These are phyloP conservation scores for Endocarpon pusillum DNA, from an alignment of 495 filamentous ascomycete genomes.

Conservation along the genomic window DNA sequence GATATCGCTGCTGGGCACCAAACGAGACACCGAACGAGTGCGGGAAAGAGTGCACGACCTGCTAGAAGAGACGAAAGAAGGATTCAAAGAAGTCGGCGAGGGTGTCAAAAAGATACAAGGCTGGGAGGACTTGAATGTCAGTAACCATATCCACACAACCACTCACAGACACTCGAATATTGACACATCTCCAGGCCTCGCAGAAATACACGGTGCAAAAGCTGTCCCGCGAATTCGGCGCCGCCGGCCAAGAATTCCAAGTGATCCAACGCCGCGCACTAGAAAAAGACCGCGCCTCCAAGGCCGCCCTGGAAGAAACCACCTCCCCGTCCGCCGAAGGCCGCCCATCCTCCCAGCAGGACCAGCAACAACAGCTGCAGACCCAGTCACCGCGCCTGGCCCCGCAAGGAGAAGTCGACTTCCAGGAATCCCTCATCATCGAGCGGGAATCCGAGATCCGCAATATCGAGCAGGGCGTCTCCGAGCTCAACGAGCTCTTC, in stretches of 20 bases:
- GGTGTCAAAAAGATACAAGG: slow-evolving; percentile 78
- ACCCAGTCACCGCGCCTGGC: slow-evolving; percentile 70
- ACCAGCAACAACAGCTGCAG: slow-evolving; percentile 39
- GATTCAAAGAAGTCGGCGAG: slow-evolving; percentile 89
- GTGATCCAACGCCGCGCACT: slow-evolving; percentile 69
- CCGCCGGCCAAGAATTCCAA: slow-evolving; percentile 80
- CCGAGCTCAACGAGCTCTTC: slow-evolving; percentile 91
- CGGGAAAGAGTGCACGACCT: slow-evolving; percentile 76
- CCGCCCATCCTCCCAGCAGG: slow-evolving; percentile 17
- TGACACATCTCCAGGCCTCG: slow-evolving; percentile 40
- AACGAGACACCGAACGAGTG: slow-evolving; percentile 76
- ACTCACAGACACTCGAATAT: slow-evolving; percentile 5
- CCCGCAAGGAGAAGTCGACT: slow-evolving; percentile 89
- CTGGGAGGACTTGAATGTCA: slow-evolving; percentile 85
- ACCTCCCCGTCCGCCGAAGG: slow-evolving; percentile 18
- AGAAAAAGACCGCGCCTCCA: slow-evolving; percentile 81
- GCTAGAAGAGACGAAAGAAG: slow-evolving; percentile 63
- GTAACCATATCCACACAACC: slow-evolving; percentile 13
- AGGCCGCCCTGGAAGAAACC: slow-evolving; percentile 48
- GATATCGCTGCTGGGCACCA: slow-evolving; percentile 70
- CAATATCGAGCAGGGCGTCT: slow-evolving; percentile 89
- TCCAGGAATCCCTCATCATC: slow-evolving; percentile 87
- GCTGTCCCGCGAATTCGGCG: slow-evolving; percentile 77
- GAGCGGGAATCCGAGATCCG: slow-evolving; percentile 94
- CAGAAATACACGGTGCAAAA: slow-evolving; percentile 93